Evolutionary conservation across 176 grass and related monocot species (phyloP).

Genomic region (Rhynchospora tenuis): DNA sequence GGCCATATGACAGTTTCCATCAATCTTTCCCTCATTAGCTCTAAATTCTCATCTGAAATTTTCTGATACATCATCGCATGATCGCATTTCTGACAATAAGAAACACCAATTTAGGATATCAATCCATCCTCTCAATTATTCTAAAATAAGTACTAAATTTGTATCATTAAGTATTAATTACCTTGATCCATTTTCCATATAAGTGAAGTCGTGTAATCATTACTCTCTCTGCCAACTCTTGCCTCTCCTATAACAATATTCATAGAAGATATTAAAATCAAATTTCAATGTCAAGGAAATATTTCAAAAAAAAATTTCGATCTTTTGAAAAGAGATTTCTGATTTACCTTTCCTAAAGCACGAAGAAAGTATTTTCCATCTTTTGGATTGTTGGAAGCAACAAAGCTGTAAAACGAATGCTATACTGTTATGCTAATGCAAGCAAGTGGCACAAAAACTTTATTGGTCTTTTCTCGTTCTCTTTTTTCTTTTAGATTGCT

Average conservation of each 20-base stretch:
- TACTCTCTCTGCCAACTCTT: constrained; percentile 81
- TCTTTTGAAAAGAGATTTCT: neutral
- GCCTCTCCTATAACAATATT: constrained; percentile 47
- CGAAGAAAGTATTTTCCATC: constrained; percentile 77
- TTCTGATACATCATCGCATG: constrained; percentile 78
- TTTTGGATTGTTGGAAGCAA: constrained; percentile 64
- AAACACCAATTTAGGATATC: neutral
- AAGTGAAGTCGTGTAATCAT: constrained; percentile 88
- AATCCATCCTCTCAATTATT: neutral
- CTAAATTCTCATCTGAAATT: constrained; percentile 81
- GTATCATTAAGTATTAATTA: constrained; percentile 1
- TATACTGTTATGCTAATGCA: neutral
- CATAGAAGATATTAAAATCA: neutral
- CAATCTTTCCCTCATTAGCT: constrained; percentile 72
- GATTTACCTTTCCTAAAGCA: constrained; percentile 58
- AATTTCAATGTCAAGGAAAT: neutral
- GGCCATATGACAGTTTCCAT: constrained; percentile 85
- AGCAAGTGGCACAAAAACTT: neutral
- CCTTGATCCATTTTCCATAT: constrained; percentile 93
- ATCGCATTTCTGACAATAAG: constrained; percentile 66
- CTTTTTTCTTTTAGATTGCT: neutral
- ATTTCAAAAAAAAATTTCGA: neutral
- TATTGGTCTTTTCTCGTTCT: neutral
- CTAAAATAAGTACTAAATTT: neutral
- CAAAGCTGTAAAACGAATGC: constrained; percentile 37